phyloP scores from a whole-genome alignment of 495 filamentous ascomycete species.

The Annulohypoxylon stygium region DNA sequence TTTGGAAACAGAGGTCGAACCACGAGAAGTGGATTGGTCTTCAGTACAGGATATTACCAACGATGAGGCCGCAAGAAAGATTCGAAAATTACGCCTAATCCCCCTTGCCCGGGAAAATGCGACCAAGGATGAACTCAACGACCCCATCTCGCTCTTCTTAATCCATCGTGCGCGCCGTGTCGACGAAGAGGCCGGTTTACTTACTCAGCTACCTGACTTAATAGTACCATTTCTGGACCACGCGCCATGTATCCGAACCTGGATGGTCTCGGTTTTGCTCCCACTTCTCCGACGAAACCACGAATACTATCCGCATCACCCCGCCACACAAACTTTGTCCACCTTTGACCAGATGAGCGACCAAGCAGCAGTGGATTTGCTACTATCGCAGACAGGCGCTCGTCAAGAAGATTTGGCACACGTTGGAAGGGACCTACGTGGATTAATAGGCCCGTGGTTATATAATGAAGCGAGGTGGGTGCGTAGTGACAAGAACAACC shows the following conservation, averaged over 20 bases:
- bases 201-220: conserved; percentile 78
- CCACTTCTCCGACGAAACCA: conserved; percentile 85
- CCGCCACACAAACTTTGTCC: conserved; percentile 67
- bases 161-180: conserved; percentile 80
- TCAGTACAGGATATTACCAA: conserved; percentile 73
- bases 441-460: conserved; percentile 85
- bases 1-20: conserved; percentile 47
- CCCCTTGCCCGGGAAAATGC: conserved; percentile 67
- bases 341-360: conserved; percentile 73
- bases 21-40: conserved; percentile 66
- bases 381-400: conserved; percentile 73
- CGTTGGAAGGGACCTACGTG: conserved; percentile 79
- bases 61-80: conserved; percentile 73
- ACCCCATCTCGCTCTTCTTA: conserved; percentile 76
- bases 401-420: conserved; percentile 56
- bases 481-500: conserved; percentile 45
- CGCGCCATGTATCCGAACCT: conserved; percentile 73
- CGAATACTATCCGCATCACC: conserved; percentile 80
- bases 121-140: conserved; percentile 61
- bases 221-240: conserved; percentile 80
- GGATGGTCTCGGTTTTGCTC: conserved; percentile 82
- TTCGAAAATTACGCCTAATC: conserved; percentile 76
- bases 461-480: conserved; percentile 76
- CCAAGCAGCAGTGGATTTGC: conserved; percentile 71
- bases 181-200: conserved; percentile 81